Evolutionary conservation across 495 filamentous ascomycete genomes (phyloP), one percentile per base, ranked within the genome.

Genomic region (Zalerion maritima): DNA sequence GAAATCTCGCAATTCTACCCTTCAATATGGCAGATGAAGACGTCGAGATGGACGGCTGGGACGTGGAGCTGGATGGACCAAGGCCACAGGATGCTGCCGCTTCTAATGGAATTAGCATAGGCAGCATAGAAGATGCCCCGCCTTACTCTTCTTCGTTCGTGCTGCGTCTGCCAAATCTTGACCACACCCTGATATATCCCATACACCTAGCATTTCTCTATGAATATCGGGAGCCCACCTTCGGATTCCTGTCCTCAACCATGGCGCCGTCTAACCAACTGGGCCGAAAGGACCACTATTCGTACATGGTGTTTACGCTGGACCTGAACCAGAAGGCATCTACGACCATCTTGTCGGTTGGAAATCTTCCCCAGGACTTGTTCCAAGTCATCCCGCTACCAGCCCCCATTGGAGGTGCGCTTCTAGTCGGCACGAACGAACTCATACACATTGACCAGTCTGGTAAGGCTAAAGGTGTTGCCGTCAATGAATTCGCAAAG

Each of bases 201-300:
- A 76, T 93, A 49, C 83, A 89, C 42, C 67, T 99, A 42, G 74
- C 81, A 21, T 99, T 99, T 52, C 64, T 99, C 35, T 71, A 94
- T 60, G 87, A 94, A 57, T 99, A 96, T 51, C 76, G 89, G 35
- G 89, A 94, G 54, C 89, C 89, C 15, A 94, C 89, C 1, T 93
- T 99, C 55, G 89, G 89, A 20, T 83, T 97, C 38, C 55, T 97
- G 24, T 91, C 83, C 32, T 77, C 82, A 1, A 71, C 73, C 28
- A 54, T 65, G 32, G 58, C 67, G 32, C 80, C 80, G 14, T 85
- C 83, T 16, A 60, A 58, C 34, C 73, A 81, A 3, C 58, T 94
- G 39, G 81, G 85, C 45, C 68, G 86, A 36, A 85, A 77, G 40
- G 91, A 96, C 55, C 69, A 75, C 36, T 58, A 89, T 26, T 75